These are phyloP conservation scores for Lactifluus rugatus DNA, from an alignment of 768 basidiomycete genomes.

Conservation along the genomic window DNA sequence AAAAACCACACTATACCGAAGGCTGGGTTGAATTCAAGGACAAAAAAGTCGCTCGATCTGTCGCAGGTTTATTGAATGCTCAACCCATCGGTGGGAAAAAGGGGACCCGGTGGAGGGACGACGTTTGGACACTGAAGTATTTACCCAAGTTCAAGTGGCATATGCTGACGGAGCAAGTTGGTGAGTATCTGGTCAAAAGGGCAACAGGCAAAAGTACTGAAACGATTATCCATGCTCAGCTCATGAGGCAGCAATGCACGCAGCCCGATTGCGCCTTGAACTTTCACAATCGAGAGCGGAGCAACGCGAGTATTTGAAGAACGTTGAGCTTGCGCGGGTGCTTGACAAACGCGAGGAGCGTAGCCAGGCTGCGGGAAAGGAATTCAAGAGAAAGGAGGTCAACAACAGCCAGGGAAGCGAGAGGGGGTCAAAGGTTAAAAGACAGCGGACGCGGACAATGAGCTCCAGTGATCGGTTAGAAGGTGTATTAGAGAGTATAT, in stretches of 20 bases:
- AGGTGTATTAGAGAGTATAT: constrained; percentile 25
- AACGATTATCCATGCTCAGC: constrained; percentile 37
- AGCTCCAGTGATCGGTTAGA: background rate
- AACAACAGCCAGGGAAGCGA: background rate
- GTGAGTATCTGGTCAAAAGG: constrained; percentile 39
- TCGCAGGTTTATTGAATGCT: constrained; percentile 94
- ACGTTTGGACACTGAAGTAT: constrained; percentile 99
- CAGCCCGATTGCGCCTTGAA: constrained; percentile 85
- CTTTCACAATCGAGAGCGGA: constrained; percentile 80
- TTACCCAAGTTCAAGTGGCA: constrained; percentile 97
- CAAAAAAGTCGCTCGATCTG: constrained; percentile 80
- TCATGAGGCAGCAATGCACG: constrained; percentile 83
- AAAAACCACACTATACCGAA: constrained; percentile 84
- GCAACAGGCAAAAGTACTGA: background rate
- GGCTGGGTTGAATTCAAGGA: constrained; percentile 99
- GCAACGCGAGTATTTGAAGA: constrained; percentile 86
- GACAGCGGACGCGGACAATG: background rate
- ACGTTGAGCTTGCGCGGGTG: constrained; percentile 87
- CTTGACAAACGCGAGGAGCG: constrained; percentile 65
- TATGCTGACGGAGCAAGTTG: constrained; percentile 97
- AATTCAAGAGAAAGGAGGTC: constrained; percentile 22
- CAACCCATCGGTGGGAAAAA: constrained; percentile 93
- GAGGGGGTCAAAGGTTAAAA: background rate
- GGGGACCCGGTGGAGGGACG: constrained; percentile 84
- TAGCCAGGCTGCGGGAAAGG: constrained; percentile 29